Base-by-base conservation (phyloP, 768 basidiomycete genomes). In the Chalciporus piperatus region DNA sequence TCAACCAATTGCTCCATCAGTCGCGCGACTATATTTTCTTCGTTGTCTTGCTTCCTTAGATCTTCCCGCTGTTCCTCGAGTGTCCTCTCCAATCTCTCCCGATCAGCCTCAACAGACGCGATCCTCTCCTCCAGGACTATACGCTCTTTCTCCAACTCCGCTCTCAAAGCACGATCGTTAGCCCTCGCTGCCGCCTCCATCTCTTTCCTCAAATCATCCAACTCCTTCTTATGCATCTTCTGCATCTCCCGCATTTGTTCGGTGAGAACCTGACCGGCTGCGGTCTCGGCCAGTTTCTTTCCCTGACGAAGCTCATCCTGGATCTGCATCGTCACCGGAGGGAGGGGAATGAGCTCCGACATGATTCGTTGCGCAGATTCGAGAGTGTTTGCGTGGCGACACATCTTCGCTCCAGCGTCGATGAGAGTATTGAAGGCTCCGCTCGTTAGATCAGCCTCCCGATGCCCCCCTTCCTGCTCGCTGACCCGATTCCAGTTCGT, bases 271-370 rank as follows among this genome's bases (percentile, higher is more conserved):
- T 54, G 78, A 77, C 22, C 58, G 64, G 79, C 80, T 1, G 65
- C 62, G 1, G 80, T 79, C 46, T 80, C 64, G 2, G 69, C 61
- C 17, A 81, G 70, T 30, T 72, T 66, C 40, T 73, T 70, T 6
- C 69, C 60, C 41, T 71, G 64, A 38, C 72, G 71, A 1, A 80
- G 67, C 54, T 82, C 79, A 12, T 63, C 56, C 56, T 81, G 79
- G 40, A 82, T 77, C 28, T 69, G 72, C 4, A 80, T 63, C 1
- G 70, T 59, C 1, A 68, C 37, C 0, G 78, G 72, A 11, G 55
- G 53, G 13, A 71, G 72, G 32, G 56, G 50, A 4, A 76, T 47
- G 38, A 82, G 59, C 4, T 62, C 59, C 1, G 66, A 65, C 0
- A 81, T 48, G 45, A 81, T 74, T 3, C 44, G 54, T 4, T 68